Base-by-base conservation (phyloP, 768 basidiomycete species). In the Lyophyllum semitale region DNA sequence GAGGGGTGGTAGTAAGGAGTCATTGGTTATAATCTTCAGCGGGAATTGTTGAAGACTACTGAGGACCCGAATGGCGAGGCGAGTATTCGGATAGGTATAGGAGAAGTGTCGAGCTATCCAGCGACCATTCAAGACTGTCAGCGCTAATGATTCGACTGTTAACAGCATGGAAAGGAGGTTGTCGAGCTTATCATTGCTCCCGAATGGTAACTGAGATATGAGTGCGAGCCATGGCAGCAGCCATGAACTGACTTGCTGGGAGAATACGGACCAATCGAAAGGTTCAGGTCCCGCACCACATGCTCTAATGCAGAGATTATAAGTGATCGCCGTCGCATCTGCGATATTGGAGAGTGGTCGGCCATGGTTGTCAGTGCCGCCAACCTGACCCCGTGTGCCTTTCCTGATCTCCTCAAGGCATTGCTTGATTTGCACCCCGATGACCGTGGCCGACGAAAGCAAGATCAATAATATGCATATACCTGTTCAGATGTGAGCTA, bases 191-290 rank as follows among this genome's bases (percentile, higher is more conserved):
- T 71, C 70, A 11, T 58, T 66, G 27, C 73, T 69, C 8, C 78
- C 78, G 20, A 79, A 82, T 0, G 79, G 81, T n/a, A 82, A 72
- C 44, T 79, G 79, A 0, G 79, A 78, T 20, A 81, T 63, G 7
- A 82, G 57, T 0, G 80, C 77, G 12, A 82, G 70, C 70, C 77
- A 80, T 7, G 80, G 80, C 6, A 82, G 52, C 2, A 82, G 66
- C 80, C 80, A 82, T 0, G 77, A 59, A 8, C 70, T 67, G 58
- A 74, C 78, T 43, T 76, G 66, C 43, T 76, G 74, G 7, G 69
- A 71, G 58, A 75, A 75, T 6, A 60, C 49, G 0, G 66, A 60
- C 74, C 73, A 74, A 13, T 57, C 23, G 54, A 72, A 71, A 13
- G 65, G 56, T 49, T 67, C 65, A 26, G 62, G 32, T 12, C 51